phyloP scores from a whole-genome alignment of 2,329 filamentous ascomycete species.

The Fusarium torreyae region DNA sequence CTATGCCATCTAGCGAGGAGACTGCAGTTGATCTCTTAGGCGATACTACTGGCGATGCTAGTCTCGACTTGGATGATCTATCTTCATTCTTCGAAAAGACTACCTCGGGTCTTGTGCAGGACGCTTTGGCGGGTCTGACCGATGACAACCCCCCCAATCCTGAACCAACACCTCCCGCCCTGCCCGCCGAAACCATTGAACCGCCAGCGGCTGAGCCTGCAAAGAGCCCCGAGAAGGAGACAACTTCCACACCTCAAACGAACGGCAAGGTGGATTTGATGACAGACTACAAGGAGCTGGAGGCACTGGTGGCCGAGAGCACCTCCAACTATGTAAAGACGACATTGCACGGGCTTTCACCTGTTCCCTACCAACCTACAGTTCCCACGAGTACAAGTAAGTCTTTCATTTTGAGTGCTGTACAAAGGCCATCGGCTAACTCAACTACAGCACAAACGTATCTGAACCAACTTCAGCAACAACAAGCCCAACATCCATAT shows the following conservation, averaged over 20 bases:
- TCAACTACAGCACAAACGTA: slow-evolving; percentile 56
- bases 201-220: slow-evolving; percentile 34
- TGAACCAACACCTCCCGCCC: slow-evolving; percentile 24
- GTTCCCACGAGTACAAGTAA: slow-evolving; percentile 59
- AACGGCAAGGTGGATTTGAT: slow-evolving; percentile 54
- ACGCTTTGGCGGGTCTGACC: slow-evolving; percentile 57
- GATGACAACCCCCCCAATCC: slow-evolving; percentile 50
- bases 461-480: slow-evolving; percentile 57
- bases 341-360: slow-evolving; percentile 60
- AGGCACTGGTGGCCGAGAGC: slow-evolving; percentile 61
- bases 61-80: slow-evolving; percentile 59
- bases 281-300: slow-evolving; percentile 61
- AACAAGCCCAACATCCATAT: slow-evolving; percentile 56
- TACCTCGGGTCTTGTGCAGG: slow-evolving; percentile 59
- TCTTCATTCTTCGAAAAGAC: slow-evolving; percentile 62
- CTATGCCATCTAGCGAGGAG: slow-evolving; percentile 52
- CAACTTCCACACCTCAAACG: slow-evolving; percentile 45
- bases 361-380: slow-evolving; percentile 60
- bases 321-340: slow-evolving; percentile 63
- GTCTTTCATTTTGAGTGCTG: slow-evolving; percentile 10
- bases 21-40: slow-evolving; percentile 48
- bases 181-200: slow-evolving; percentile 42
- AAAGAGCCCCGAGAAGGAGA: slow-evolving; percentile 48
- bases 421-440: slow-evolving; percentile 47
- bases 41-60: slow-evolving; percentile 50